phyloP scores from a whole-genome alignment of 371 early-diverging fungal species.

The Mortierella sp. region DNA sequence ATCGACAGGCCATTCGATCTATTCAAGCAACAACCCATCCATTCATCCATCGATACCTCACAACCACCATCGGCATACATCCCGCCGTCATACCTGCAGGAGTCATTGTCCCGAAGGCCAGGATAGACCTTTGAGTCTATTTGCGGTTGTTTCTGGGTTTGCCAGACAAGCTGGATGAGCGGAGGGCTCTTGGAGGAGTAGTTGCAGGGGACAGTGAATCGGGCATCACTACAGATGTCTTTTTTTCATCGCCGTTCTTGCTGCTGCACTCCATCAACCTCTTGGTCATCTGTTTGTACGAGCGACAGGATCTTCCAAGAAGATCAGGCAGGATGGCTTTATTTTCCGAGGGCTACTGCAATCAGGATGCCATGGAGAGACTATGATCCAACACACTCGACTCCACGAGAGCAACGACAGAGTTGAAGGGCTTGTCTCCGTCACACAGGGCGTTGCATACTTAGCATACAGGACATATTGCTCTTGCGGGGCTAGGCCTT shows the following conservation, averaged over 20 bases:
- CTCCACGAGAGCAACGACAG: background rate
- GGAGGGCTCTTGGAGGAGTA: background rate
- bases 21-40: slow-evolving; percentile 18
- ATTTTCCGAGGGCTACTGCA: background rate
- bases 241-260: background rate
- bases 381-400: background rate
- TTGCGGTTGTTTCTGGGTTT: background rate
- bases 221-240: background rate
- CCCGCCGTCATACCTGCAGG: background rate
- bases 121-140: background rate
- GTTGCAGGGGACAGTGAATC: background rate
- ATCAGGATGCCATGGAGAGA: slow-evolving; percentile 3
- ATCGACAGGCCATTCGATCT: background rate
- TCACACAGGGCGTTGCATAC: background rate
- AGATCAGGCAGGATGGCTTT: background rate
- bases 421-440: background rate
- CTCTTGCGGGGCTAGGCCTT: background rate
- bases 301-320: background rate
- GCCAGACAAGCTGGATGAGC: background rate
- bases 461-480: background rate
- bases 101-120: background rate
- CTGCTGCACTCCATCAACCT: background rate
- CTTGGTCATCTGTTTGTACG: background rate
- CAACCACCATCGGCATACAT: background rate
- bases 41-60: slow-evolving; percentile 19